These are phyloP conservation scores for Phytophthora meadii DNA, from an alignment of 352 stramenopile species.

Conservation along the genomic window DNA sequence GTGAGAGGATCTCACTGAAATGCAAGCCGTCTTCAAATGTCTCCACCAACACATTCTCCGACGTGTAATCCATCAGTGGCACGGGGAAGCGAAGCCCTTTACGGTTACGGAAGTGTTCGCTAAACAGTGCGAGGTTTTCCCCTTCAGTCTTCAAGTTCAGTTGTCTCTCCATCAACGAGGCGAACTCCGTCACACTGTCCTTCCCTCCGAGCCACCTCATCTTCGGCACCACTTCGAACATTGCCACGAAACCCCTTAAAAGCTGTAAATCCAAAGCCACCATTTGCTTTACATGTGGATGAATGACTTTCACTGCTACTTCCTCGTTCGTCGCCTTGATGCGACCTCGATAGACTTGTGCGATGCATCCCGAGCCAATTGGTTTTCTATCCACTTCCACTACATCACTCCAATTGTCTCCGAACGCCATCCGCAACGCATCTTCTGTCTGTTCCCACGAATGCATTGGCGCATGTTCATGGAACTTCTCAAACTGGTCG, in stretches of 20 bases:
- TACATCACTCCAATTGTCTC: slow-evolving; percentile 72
- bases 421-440: slow-evolving; percentile 85
- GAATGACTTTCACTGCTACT: slow-evolving; percentile 94
- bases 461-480: slow-evolving; percentile 89
- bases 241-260: slow-evolving; percentile 61
- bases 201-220: slow-evolving; percentile 74
- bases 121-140: slow-evolving; percentile 87
- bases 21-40: slow-evolving; percentile 86
- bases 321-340: slow-evolving; percentile 67
- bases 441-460: slow-evolving; percentile 89
- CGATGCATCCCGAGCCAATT: slow-evolving; percentile 94
- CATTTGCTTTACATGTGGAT: slow-evolving; percentile 88
- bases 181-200: slow-evolving; percentile 89
- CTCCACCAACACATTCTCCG: slow-evolving; percentile 91
- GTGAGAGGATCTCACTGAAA: slow-evolving; percentile 69
- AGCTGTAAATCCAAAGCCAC: slow-evolving; percentile 92
- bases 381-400: slow-evolving; percentile 66
- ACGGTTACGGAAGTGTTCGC: slow-evolving; percentile 71
- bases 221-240: slow-evolving; percentile 70
- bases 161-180: slow-evolving; percentile 88
- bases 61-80: slow-evolving; percentile 74
- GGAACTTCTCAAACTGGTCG: slow-evolving; percentile 90
- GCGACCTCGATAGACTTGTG: slow-evolving; percentile 93
- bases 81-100: slow-evolving; percentile 78
- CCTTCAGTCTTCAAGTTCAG: slow-evolving; percentile 93